Evolutionary conservation across 2,329 filamentous ascomycete genomes (phyloP).

Genomic region (Neopestalotiopsis sp.): DNA sequence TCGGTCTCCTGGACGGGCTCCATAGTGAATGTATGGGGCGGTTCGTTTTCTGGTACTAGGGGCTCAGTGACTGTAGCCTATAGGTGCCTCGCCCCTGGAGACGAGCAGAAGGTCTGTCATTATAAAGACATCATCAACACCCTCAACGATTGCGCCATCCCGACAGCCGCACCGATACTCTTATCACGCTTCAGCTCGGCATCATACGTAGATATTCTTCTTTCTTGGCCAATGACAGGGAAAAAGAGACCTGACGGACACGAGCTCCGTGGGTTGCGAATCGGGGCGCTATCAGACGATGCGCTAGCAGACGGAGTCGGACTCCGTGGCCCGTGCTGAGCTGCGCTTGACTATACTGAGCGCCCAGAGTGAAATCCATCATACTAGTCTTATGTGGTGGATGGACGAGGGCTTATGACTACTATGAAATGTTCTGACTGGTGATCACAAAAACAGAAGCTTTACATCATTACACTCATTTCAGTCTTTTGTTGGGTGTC

Average conservation of each 20-base stretch:
- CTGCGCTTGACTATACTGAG: background rate
- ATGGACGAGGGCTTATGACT: background rate
- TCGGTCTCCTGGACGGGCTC: background rate
- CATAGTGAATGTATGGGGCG: background rate
- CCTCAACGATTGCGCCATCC: background rate
- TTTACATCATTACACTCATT: background rate
- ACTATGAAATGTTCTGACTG: background rate
- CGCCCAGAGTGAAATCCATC: background rate
- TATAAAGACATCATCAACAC: background rate
- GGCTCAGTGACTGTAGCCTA: too few relatives aligned
- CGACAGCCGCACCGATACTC: background rate
- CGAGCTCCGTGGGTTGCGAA: background rate
- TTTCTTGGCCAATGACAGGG: background rate
- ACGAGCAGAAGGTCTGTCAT: background rate
- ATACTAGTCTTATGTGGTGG: too few relatives aligned
- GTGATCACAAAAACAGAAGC: background rate
- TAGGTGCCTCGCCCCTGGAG: too few relatives aligned
- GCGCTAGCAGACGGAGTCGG: background rate
- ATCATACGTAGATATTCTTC: background rate
- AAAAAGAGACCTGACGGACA: background rate
- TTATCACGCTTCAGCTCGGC: background rate
- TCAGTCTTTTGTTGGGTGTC: background rate
- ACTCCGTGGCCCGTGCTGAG: background rate
- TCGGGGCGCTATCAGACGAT: background rate
- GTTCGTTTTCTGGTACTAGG: too few relatives aligned